phyloP scores from a whole-genome alignment of 257 asterid species.

The Scutellaria baicalensis region DNA sequence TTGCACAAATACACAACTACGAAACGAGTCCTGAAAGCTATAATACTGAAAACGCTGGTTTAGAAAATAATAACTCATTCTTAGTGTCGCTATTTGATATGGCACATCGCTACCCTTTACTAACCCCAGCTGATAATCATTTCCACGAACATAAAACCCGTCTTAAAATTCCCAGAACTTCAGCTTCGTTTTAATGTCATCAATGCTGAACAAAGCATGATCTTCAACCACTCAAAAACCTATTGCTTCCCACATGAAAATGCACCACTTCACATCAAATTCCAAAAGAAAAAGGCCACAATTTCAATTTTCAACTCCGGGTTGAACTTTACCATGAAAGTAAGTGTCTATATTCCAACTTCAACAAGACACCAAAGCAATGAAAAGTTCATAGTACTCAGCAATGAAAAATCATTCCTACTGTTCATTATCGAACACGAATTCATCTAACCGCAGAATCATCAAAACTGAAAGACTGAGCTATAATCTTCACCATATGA shows the following conservation, averaged over 20 bases:
- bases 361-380: background rate
- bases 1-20: background rate
- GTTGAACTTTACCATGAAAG: background rate
- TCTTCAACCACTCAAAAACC: background rate
- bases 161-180: background rate
- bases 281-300: background rate
- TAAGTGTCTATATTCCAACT: background rate
- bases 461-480: background rate
- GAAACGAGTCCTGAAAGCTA: background rate
- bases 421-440: background rate
- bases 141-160: background rate
- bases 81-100: background rate
- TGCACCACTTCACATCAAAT: background rate
- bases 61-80: background rate
- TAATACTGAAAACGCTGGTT: background rate
- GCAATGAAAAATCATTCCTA: background rate
- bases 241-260: background rate
- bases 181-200: background rate
- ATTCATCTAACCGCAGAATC: conserved; percentile 1
- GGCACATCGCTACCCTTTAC: background rate
- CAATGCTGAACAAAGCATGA: background rate
- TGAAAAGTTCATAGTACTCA: background rate
- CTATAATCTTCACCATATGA: background rate
- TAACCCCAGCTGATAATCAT: background rate
- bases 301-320: background rate